Evolutionary conservation across 192 early-diverging fungal species (phyloP).

Genomic region (Coemansia nantahalensis): DNA sequence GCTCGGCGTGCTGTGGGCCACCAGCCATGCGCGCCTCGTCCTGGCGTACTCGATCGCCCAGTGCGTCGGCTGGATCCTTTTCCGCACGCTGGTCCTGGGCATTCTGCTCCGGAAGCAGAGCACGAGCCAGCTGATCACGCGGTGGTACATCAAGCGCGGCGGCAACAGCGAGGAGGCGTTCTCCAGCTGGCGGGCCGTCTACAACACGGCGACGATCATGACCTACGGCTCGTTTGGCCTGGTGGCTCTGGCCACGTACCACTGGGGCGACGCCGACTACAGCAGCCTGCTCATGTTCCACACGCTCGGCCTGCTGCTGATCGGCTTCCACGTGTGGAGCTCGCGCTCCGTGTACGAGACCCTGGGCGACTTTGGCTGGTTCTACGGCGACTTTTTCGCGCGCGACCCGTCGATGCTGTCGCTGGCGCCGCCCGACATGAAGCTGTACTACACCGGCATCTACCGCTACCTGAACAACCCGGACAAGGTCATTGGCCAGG

Average conservation of each 20-base stretch:
- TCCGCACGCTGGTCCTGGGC: conserved; percentile 82
- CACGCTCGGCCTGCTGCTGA: conserved; percentile 70
- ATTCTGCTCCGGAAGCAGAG: conserved; percentile 77
- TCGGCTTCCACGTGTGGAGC: conserved; percentile 89
- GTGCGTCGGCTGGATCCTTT: conserved; percentile 81
- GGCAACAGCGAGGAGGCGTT: conserved; percentile 87
- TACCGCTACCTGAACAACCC: conserved; percentile 96
- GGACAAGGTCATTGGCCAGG: conserved; percentile 89
- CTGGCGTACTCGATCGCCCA: conserved; percentile 61
- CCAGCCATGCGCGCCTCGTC: conserved; percentile 27
- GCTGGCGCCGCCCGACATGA: conserved; percentile 44
- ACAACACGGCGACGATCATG: conserved; percentile 89
- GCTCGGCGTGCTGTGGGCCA: conserved; percentile 39
- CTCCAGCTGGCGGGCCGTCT: conserved; percentile 93
- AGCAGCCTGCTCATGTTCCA: conserved; percentile 67
- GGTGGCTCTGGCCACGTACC: conserved; percentile 79
- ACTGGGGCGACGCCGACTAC: conserved; percentile 56
- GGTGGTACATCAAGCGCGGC: conserved; percentile 92
- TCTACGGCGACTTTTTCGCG: conserved; percentile 97
- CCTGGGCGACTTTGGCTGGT: conserved; percentile 96
- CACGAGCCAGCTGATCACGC: conserved; percentile 76
- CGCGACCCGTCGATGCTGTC: conserved; percentile 65
- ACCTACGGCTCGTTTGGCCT: conserved; percentile 86
- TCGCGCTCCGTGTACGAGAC: conserved; percentile 89
- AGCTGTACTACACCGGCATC: conserved; percentile 85